A percentile compares a stretch with the other conserved stretches of the same genome.
These are phyloP conservation scores for Calendula officinalis DNA, from an alignment of 129 eudicot genomes.

Conservation along the genomic window DNA sequence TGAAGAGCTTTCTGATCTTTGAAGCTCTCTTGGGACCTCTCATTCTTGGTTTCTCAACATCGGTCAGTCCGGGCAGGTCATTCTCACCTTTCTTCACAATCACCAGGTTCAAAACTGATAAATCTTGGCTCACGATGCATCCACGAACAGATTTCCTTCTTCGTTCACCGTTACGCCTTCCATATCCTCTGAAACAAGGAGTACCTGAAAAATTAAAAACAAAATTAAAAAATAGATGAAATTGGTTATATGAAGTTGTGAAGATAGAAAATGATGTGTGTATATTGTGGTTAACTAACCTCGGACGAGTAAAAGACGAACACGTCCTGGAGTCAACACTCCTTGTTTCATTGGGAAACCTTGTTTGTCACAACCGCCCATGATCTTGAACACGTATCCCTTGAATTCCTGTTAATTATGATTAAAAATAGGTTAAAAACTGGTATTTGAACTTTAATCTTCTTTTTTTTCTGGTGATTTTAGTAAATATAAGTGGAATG, in stretches of 20 bases:
- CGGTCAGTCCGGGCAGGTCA: conserved; percentile 84
- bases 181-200: conserved; percentile 54
- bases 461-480: neutral
- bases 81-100: conserved; percentile 85
- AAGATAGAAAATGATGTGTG: neutral
- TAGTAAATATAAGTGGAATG: neutral
- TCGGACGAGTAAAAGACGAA: conserved; percentile 68
- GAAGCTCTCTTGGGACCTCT: conserved; percentile 92
- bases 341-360: conserved; percentile 94
- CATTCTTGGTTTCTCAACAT: conserved; percentile 89
- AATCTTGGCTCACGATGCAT: conserved; percentile 70
- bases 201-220: conserved; percentile 41
- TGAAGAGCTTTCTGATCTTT: conserved; percentile 77
- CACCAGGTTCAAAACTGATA: conserved; percentile 70
- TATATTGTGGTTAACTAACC: conserved; percentile 24
- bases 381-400: conserved; percentile 84
- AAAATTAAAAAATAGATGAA: neutral
- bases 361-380: conserved; percentile 94
- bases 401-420: conserved; percentile 51
- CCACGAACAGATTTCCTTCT: conserved; percentile 65
- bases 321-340: conserved; percentile 87
- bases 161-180: conserved; percentile 62
- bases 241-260: neutral
- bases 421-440: neutral
- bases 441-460: neutral